These are phyloP conservation scores for Eucalyptus marginata DNA, from an alignment of 345 rosid species.

Conservation along the genomic window DNA sequence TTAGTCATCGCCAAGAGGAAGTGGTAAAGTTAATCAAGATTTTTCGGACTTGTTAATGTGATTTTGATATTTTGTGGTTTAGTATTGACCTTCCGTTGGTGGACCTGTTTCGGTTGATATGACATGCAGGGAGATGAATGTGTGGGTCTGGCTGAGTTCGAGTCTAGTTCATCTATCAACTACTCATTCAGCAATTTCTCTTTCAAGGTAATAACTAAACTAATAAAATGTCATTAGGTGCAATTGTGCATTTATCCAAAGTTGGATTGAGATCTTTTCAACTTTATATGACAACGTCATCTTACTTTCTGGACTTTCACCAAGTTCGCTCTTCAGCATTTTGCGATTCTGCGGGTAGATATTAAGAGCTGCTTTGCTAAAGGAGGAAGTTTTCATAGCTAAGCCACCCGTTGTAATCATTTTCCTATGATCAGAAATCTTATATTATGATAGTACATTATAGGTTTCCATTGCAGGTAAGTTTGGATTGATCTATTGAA, in stretches of 20 bases:
- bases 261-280: background rate
- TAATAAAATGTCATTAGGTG: background rate
- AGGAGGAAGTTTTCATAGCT: background rate
- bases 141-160: slow-evolving; percentile 64
- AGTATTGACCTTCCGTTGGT: background rate
- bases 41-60: background rate
- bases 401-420: background rate
- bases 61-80: background rate
- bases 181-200: slow-evolving; percentile 99
- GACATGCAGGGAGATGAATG: slow-evolving; percentile 70
- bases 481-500: background rate
- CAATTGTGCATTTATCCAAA: background rate
- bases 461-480: background rate
- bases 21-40: slow-evolving; percentile 31
- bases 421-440: background rate
- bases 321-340: background rate
- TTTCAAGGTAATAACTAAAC: slow-evolving; percentile 55
- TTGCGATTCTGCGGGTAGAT: background rate
- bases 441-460: background rate
- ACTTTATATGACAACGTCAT: background rate
- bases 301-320: background rate
- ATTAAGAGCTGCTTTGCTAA: background rate
- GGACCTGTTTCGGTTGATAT: background rate
- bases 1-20: slow-evolving; percentile 84
- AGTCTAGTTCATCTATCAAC: slow-evolving; percentile 60